Percentiles rank a stretch among this genome's conserved stretches.
Evolutionary conservation across 441 rosid species (phyloP).

Genomic region (Pelargonium myrrhifolium): DNA sequence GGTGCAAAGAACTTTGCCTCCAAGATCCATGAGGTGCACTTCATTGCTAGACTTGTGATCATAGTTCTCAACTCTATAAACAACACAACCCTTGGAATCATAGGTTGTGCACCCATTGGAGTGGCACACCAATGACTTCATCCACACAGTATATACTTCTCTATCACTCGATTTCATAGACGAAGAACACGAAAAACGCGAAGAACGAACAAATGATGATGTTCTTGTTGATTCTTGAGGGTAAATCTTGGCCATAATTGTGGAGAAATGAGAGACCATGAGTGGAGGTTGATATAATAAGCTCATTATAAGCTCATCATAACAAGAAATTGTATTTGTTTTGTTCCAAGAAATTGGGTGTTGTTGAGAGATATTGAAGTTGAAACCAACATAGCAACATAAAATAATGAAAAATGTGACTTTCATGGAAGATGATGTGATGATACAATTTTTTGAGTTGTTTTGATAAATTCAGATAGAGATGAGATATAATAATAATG

Average conservation of each 20-base stretch:
- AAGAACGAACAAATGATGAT: neutral
- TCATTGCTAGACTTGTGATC: constrained; percentile 46
- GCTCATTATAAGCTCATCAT: no score
- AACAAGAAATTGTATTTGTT: neutral
- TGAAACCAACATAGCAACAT: neutral
- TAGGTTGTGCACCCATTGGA: constrained; percentile 71
- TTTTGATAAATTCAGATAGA: neutral
- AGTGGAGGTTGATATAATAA: neutral
- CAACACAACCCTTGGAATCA: constrained; percentile 48
- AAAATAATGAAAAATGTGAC: neutral
- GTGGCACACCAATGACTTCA: constrained; percentile 75
- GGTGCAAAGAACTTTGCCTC: constrained; percentile 55
- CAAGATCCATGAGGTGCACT: constrained; percentile 61
- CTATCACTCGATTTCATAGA: constrained; percentile 12
- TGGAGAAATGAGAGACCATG: neutral
- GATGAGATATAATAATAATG: neutral
- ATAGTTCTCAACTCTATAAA: constrained; percentile 67
- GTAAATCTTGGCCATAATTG: neutral
- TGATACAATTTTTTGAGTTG: neutral
- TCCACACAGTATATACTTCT: constrained; percentile 71
- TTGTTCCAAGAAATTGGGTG: neutral
- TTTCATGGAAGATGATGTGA: neutral
- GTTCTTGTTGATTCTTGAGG: neutral
- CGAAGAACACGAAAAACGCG: neutral
- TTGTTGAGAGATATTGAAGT: neutral